phyloP scores from a whole-genome alignment of 805 yeast genomes.

The Yarrowia sp. region DNA sequence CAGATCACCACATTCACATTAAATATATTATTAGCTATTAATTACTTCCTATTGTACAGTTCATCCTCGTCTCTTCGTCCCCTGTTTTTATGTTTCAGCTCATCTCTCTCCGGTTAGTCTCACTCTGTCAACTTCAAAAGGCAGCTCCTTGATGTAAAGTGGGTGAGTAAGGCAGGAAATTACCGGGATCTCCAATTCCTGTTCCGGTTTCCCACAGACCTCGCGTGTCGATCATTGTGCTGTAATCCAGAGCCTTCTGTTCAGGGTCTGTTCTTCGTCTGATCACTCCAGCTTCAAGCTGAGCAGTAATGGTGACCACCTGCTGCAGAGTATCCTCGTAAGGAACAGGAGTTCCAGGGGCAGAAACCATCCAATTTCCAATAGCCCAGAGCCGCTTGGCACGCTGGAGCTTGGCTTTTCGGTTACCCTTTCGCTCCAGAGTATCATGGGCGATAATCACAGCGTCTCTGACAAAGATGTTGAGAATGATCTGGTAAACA shows the following conservation, averaged over 20 bases:
- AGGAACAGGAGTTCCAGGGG: constrained; percentile 26
- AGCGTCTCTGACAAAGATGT: constrained; percentile 5
- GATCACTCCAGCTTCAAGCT: constrained; percentile 20
- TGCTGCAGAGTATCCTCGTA: constrained; percentile 31
- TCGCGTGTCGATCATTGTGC: constrained; percentile 26
- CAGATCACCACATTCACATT: too few species aligned
- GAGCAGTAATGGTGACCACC: constrained; percentile 32
- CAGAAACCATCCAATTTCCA: constrained; percentile 38
- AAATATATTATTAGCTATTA: background rate
- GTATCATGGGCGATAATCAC: constrained; percentile 21
- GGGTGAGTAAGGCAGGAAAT: constrained; percentile 27
- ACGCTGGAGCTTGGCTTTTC: constrained; percentile 7
- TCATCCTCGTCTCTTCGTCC: constrained; percentile 7
- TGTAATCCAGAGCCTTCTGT: constrained; percentile 28
- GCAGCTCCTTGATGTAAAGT: constrained; percentile 22
- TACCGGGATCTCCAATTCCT: constrained; percentile 19
- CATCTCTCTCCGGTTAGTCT: background rate
- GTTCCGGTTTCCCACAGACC: constrained; percentile 33
- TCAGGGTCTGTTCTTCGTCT: constrained; percentile 23
- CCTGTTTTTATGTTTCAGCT: background rate
- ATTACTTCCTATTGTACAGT: constrained; percentile 22
- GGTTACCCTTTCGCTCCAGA: constrained; percentile 19
- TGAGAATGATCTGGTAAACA: constrained; percentile 35
- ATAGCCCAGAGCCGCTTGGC: constrained; percentile 35
- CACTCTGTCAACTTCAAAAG: background rate